A percentile compares a stretch with the other conserved stretches of the same genome.
Evolutionary conservation across 306 rosid genomes (phyloP).

Genomic region (Senna siamea): DNA sequence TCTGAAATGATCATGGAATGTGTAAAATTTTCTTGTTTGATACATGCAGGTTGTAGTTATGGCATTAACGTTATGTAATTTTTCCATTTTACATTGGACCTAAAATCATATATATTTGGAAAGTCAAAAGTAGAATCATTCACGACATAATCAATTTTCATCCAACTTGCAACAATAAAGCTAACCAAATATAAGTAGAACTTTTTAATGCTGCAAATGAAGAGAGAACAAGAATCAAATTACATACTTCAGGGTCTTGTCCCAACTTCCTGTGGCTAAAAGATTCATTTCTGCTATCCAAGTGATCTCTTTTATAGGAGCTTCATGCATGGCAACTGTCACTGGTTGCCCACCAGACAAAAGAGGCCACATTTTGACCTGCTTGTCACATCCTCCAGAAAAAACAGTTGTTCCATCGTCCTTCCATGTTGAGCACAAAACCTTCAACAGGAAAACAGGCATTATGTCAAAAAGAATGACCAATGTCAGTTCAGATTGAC

Average conservation of each 20-base stretch:
- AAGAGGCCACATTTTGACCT: conserved; percentile 94
- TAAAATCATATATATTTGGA: not conserved
- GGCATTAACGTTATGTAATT: not conserved
- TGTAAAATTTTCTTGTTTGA: not conserved
- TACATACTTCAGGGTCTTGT: conserved; percentile 74
- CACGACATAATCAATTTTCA: not conserved
- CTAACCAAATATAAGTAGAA: not conserved
- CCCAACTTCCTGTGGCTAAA: conserved; percentile 92
- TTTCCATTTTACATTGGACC: not conserved
- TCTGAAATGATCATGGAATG: not conserved
- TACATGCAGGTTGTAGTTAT: not conserved
- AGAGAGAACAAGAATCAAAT: not conserved
- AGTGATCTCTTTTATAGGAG: conserved; percentile 77
- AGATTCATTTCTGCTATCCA: conserved; percentile 92
- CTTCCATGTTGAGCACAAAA: conserved; percentile 88
- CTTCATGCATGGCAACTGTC: conserved; percentile 94
- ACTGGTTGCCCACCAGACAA: conserved; percentile 80
- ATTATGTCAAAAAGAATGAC: not conserved
- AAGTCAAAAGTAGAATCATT: not conserved
- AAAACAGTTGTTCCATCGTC: conserved; percentile 95
- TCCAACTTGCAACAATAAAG: not conserved
- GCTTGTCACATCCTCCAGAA: conserved; percentile 97
- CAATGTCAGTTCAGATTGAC: not conserved
- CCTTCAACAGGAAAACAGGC: conserved; percentile 45
- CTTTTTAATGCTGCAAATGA: not conserved